A percentile compares a stretch with the other conserved stretches of the same genome.
phyloP scores from a whole-genome alignment of 192 early-diverging fungal species.

The Umbelopsis vinacea region DNA sequence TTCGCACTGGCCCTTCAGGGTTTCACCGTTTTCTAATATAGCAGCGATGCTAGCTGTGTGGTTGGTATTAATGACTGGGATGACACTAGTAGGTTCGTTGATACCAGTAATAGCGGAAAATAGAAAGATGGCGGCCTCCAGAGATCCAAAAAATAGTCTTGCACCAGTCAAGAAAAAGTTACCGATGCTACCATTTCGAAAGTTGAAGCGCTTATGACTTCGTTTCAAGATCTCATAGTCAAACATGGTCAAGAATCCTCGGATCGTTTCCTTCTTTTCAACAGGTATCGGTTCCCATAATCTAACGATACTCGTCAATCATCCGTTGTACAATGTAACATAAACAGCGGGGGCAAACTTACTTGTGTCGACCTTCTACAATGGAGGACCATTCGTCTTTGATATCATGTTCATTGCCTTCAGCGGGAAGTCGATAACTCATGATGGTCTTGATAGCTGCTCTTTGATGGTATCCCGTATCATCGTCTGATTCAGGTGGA shows the following conservation, averaged over 20 bases:
- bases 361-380: conserved; percentile 75
- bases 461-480: conserved; percentile 51
- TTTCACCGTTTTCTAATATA: conserved; percentile 63
- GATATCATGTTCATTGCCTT: conserved; percentile 56
- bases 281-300: conserved; percentile 54
- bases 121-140: conserved; percentile 75
- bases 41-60: conserved; percentile 71
- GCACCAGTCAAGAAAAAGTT: conserved; percentile 83
- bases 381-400: conserved; percentile 75
- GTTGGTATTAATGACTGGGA: conserved; percentile 72
- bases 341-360: background rate
- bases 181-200: conserved; percentile 74
- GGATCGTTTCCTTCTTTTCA: conserved; percentile 70
- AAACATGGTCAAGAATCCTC: conserved; percentile 72
- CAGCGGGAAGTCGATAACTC: conserved; percentile 67
- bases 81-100: conserved; percentile 64
- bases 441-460: conserved; percentile 70
- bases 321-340: background rate
- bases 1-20: conserved; percentile 73
- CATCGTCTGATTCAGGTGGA: conserved; percentile 26
- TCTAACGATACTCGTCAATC: conserved; percentile 29
- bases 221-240: conserved; percentile 68
- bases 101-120: conserved; percentile 72
- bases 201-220: conserved; percentile 68
- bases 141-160: conserved; percentile 71